Evolutionary conservation across 495 filamentous ascomycete species (phyloP).

Genomic region (Paragyromitra xinjiangensis): DNA sequence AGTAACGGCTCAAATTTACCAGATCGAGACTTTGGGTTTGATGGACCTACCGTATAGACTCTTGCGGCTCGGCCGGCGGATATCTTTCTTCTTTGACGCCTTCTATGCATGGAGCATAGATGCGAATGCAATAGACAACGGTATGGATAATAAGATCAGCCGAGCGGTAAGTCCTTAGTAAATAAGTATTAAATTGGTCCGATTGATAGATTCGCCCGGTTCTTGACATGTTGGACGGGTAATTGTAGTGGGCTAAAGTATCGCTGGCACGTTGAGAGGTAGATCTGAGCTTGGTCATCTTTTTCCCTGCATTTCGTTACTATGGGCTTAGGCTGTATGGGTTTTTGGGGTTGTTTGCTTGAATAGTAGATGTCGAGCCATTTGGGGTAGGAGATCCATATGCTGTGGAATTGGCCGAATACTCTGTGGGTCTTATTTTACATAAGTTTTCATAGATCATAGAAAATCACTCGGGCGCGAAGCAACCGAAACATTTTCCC

Average conservation of each 20-base stretch:
- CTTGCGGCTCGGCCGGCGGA: slow-evolving; percentile 8
- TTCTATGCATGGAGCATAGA: slow-evolving; percentile 23
- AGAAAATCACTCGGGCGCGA: too few species aligned
- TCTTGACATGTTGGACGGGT: neutral
- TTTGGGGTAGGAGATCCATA: too few species aligned
- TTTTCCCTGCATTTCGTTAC: neutral
- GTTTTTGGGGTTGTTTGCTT: neutral
- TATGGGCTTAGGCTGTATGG: neutral
- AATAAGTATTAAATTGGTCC: neutral
- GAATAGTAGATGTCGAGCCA: neutral
- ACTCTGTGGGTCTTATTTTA: too few species aligned
- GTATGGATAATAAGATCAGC: slow-evolving; percentile 16
- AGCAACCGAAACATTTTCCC: too few species aligned
- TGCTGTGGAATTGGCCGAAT: too few species aligned
- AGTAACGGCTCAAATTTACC: slow-evolving; percentile 5
- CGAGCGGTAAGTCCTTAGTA: neutral
- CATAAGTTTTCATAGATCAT: too few species aligned
- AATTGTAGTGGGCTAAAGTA: neutral
- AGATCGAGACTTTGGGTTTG: neutral
- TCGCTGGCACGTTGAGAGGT: neutral
- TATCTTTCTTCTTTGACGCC: neutral
- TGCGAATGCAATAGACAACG: neutral
- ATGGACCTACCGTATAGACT: slow-evolving; percentile 6
- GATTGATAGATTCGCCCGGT: neutral
- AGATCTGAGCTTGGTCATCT: neutral